These are phyloP conservation scores for Sugiyamaella valdiviana DNA, from an alignment of 805 yeast species.

Conservation along the genomic window DNA sequence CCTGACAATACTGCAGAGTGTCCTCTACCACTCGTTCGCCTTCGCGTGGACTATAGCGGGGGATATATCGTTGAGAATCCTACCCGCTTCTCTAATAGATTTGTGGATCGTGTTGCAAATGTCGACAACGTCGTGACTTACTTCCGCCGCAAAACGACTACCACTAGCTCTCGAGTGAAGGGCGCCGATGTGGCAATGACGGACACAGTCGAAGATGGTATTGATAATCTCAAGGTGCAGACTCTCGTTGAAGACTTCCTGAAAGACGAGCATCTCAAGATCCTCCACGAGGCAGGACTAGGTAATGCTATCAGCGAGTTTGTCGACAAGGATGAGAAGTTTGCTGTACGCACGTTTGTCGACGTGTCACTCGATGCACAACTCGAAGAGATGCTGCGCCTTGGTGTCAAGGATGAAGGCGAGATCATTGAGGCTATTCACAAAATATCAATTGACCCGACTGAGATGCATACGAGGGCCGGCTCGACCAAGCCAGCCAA, in stretches of 20 bases:
- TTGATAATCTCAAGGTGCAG: slow-evolving; percentile 49
- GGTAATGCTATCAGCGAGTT: slow-evolving; percentile 64
- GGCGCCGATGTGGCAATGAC: slow-evolving; percentile 22
- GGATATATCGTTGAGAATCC: slow-evolving; percentile 91
- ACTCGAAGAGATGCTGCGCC: slow-evolving; percentile 19
- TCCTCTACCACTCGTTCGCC: slow-evolving; percentile 77
- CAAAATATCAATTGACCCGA: not conserved
- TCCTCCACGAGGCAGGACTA: slow-evolving; percentile 72
- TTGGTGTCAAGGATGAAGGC: slow-evolving; percentile 17
- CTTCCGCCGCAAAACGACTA: slow-evolving; percentile 42
- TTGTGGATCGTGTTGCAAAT: slow-evolving; percentile 88
- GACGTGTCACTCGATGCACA: slow-evolving; percentile 29
- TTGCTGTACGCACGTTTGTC: slow-evolving; percentile 47
- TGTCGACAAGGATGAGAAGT: slow-evolving; percentile 78
- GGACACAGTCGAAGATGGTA: not conserved
- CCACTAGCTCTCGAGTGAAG: not conserved
- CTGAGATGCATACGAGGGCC: not conserved
- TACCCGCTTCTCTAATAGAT: slow-evolving; percentile 78
- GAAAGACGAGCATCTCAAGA: slow-evolving; percentile 53
- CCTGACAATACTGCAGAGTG: slow-evolving; percentile 27
- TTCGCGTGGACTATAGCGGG: slow-evolving; percentile 83
- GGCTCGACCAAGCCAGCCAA: not conserved
- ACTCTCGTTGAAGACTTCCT: slow-evolving; percentile 58
- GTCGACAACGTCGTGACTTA: slow-evolving; percentile 78
- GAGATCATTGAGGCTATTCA: slow-evolving; percentile 8